A percentile compares a stretch with the other conserved stretches of the same genome.
phyloP scores from a whole-genome alignment of 192 early-diverging fungal species.

The Spinellus fusiger region DNA sequence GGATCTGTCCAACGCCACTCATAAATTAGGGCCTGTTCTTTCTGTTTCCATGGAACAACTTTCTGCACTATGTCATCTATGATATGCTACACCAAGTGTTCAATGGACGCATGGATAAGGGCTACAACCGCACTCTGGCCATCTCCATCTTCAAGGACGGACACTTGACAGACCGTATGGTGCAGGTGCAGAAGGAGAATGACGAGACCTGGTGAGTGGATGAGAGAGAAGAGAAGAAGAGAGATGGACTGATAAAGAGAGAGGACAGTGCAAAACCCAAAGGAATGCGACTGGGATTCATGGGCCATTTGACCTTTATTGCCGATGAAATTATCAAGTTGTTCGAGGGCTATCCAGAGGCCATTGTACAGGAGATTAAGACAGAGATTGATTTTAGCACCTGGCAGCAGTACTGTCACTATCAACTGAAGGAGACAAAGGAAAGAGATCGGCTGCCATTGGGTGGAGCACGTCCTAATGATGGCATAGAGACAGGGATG shows the following conservation, averaged over 20 bases:
- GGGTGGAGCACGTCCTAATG: constrained; percentile 43
- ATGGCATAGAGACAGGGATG: constrained; percentile 6
- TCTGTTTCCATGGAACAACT: constrained; percentile 95
- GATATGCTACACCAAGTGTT: constrained; percentile 98
- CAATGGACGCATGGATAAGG: constrained; percentile 75
- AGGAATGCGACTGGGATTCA: constrained; percentile 89
- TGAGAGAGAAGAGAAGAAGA: background rate
- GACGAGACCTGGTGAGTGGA: constrained; percentile 67
- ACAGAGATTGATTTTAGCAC: constrained; percentile 41
- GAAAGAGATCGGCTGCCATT: constrained; percentile 34
- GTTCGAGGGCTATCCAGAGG: constrained; percentile 60
- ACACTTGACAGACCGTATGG: constrained; percentile 76
- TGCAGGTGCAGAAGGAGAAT: constrained; percentile 79
- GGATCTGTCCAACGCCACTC: background rate
- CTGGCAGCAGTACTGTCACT: constrained; percentile 47
- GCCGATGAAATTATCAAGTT: constrained; percentile 92
- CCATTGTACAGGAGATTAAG: constrained; percentile 23
- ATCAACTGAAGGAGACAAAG: constrained; percentile 14
- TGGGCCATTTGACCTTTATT: constrained; percentile 98
- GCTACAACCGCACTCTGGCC: constrained; percentile 50
- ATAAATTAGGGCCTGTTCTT: constrained; percentile 74
- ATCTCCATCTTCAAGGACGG: constrained; percentile 80
- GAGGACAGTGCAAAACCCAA: constrained; percentile 68
- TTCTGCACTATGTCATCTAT: constrained; percentile 97
- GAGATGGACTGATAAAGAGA: background rate